Evolutionary conservation across 2,329 filamentous ascomycete genomes (phyloP), one percentile per base, ranked within the genome.

Genomic region (Alternaria alternata): DNA sequence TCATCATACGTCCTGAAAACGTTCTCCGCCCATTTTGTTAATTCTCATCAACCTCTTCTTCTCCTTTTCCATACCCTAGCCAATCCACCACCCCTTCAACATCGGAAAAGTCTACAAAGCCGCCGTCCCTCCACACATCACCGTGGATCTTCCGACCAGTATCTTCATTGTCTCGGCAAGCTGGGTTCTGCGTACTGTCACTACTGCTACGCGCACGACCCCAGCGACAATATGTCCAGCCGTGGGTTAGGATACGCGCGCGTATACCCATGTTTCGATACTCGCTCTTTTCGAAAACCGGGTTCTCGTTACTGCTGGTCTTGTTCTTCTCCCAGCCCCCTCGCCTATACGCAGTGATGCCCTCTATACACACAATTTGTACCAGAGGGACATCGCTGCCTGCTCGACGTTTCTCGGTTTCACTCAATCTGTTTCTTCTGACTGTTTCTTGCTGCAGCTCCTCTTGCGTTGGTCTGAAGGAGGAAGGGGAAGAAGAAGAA

Each of bases 151-250:
- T 56, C 12, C 36, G 51, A n/a, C 14, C 54, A 9, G n/a, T 5
- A 14, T 60, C 57, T 51, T 66, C 66, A 18, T 18, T 7, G 24
- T 7, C 24, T 24, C 24, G 24, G 6, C 0, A 24, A 24, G 24
- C 24, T 24, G n/a, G 47, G 8, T 20, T 20, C 7, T 3, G 60
- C 68, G 28, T 54, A 28, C 8, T 42, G 43, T 22, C 64, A 69
- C 42, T 54, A 39, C 65, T 48, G 36, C 65, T 48, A 1, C 36
- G 9, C 38, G 52, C 32, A 24, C 63, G 28, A 0, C 72, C 74
- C 70, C 71, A 75, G 3, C 73, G 57, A 62, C 69, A 73, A 55
- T 54, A 70, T 52, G 72, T 70, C 72, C 70, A 76, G 5, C 59
- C 69, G 5, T 64, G 61, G 30, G 57, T 64, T 41, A 78, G 14